Conservation (phyloP, 140 eudicot genomes). For the Flaveria floridana region DNA sequence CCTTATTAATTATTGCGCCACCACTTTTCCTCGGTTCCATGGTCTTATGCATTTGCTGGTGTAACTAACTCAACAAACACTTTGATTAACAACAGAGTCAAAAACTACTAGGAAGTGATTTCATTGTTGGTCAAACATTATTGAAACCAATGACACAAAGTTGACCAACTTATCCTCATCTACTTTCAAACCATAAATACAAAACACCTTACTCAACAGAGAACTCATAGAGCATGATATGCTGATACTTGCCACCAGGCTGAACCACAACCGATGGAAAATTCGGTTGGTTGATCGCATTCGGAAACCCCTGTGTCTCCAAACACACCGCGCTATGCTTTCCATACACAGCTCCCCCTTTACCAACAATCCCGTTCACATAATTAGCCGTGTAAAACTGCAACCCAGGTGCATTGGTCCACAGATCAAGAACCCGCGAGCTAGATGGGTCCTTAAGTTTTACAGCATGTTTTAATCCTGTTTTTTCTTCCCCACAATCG, state of each 20-base stretch:
- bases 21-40: background rate
- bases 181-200: background rate
- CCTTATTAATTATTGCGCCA: too few species aligned
- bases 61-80: background rate
- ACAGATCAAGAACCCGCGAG: conserved; percentile 65
- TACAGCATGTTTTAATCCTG: conserved; percentile 77
- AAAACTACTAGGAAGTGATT: background rate
- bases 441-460: conserved; percentile 67
- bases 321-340: conserved; percentile 72
- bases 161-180: conserved; percentile 7
- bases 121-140: conserved; percentile 1
- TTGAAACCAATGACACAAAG: background rate
- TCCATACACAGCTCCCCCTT: conserved; percentile 80
- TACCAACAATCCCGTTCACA: conserved; percentile 66
- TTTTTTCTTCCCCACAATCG: conserved; percentile 77
- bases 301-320: conserved; percentile 95
- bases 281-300: conserved; percentile 66
- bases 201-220: conserved; percentile 49
- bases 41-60: background rate
- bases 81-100: background rate
- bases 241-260: conserved; percentile 81
- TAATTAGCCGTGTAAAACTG: conserved; percentile 88
- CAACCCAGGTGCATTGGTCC: conserved; percentile 96
- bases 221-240: conserved; percentile 84
- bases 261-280: conserved; percentile 76